Base-by-base conservation (phyloP, 257 asterid genomes). In the Salvia rosmarinus region DNA sequence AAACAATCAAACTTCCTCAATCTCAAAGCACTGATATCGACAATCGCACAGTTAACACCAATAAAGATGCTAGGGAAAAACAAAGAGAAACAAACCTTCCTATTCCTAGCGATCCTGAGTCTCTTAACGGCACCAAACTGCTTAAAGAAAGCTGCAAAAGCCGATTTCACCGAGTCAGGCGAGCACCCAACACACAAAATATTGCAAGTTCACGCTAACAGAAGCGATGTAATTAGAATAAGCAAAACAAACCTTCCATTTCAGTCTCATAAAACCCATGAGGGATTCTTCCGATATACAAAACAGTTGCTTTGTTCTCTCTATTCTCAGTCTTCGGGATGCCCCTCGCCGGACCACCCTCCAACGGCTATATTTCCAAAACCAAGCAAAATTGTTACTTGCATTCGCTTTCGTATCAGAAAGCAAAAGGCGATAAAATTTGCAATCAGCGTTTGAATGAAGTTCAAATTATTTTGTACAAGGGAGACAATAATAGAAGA, bases 241-340 rank as follows among this genome's bases (percentile, higher is more conserved):
- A 60, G 46, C 19, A 72, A 55, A 23, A 61, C 79, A 28, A 28
- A 93, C 98, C 98, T 85, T 91, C 94, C 96, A 95, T 91, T 70
- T 95, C 98, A 70, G 83, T 67, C 90, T 95, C 99, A 63, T 91
- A 95, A 75, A 95, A 91, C 2, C 99, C 99, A 75, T 95, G 99
- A 0, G 99, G 99, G 62, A 95, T 89, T 80, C 99, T 87, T 28
- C 99, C 99, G 63, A 95, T 84, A 75, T 91, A 89, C 78, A 95
- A 47, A 25, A 89, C 90, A 2, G 95, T 82, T 42, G 94, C 78
- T 83, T 86, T 89, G 51, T 58, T 83, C 52, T 87, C 95, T 62
- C 64, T 68, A 5, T n/a, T 67, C 59, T 83, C 90, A 54, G 64
- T 60, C 60, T 70, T 84, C 3, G 86, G 88, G 30, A 79, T 67